Conservation (phyloP, 2,329 filamentous ascomycete species). For the Sporothrix pallida region DNA sequence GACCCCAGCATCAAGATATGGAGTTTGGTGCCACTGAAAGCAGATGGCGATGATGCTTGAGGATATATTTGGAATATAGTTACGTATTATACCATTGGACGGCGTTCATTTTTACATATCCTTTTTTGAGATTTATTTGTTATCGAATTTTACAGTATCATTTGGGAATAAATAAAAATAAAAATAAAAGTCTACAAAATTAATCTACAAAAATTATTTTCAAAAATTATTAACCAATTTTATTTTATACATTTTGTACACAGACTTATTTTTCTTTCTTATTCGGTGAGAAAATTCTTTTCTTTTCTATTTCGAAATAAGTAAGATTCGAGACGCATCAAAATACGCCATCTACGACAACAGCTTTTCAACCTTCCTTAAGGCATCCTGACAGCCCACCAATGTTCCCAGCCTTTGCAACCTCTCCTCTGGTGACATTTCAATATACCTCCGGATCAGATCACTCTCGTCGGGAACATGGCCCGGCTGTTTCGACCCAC, state of each 20-base stretch:
- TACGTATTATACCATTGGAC: background rate
- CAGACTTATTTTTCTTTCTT: too few species aligned
- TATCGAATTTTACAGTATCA: too few species aligned
- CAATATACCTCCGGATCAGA: constrained; percentile 61
- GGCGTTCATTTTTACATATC: background rate
- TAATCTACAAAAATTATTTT: too few species aligned
- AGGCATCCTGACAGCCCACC: constrained; percentile 60
- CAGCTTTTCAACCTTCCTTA: constrained; percentile 54
- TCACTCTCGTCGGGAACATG: constrained; percentile 14
- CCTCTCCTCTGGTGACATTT: constrained; percentile 60
- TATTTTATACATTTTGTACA: too few species aligned
- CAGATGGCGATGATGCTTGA: background rate
- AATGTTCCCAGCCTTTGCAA: constrained; percentile 55
- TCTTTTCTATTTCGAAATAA: too few species aligned
- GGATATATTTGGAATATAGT: too few species aligned
- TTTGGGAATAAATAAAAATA: too few species aligned
- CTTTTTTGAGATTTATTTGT: too few species aligned
- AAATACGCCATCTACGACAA: background rate
- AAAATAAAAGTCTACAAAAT: too few species aligned
- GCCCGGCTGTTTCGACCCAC: background rate
- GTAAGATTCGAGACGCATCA: too few species aligned
- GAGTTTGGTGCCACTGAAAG: constrained; percentile 26
- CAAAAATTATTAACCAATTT: too few species aligned
- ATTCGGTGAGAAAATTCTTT: too few species aligned
- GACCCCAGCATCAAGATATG: constrained; percentile 36